A percentile compares a stretch with the other conserved stretches of the same genome.
Conservation (phyloP, 2,329 filamentous ascomycete genomes). For the Zymoseptoria ardabiliae region DNA sequence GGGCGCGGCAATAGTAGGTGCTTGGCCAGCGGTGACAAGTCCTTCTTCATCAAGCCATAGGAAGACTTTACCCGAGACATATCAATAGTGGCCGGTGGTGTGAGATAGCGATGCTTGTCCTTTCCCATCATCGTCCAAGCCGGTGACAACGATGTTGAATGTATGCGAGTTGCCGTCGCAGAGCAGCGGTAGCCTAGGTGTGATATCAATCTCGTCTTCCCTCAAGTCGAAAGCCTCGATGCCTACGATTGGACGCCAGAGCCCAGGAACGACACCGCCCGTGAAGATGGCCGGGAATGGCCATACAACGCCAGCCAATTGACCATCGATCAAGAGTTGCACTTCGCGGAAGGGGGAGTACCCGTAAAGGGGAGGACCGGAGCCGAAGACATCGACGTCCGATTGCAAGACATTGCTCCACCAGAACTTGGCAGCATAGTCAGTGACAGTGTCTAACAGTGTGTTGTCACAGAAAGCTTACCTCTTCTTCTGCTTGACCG, state of each 20-base stretch:
- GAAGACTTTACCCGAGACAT: conserved; percentile 72
- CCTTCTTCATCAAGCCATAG: conserved; percentile 56
- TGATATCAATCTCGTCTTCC: conserved; percentile 76
- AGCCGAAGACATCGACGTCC: conserved; percentile 50
- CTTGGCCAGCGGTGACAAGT: conserved; percentile 47
- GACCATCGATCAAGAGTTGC: conserved; percentile 65
- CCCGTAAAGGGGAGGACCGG: conserved; percentile 51
- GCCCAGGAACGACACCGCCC: conserved; percentile 66
- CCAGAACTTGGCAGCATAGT: conserved; percentile 52
- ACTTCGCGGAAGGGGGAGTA: conserved; percentile 71
- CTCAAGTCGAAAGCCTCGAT: conserved; percentile 71
- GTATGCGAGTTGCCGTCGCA: conserved; percentile 58
- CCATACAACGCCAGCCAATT: conserved; percentile 68
- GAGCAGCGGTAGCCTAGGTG: conserved; percentile 64
- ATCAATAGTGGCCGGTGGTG: conserved; percentile 61
- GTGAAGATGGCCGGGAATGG: conserved; percentile 79
- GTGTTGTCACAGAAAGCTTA: no score
- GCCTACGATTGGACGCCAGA: conserved; percentile 73
- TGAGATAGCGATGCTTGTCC: conserved; percentile 45
- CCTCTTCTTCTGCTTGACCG: conserved; percentile 66
- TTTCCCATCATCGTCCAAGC: conserved; percentile 51
- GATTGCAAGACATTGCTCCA: conserved; percentile 68
- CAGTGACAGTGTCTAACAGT: neutral
- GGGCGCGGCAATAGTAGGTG: conserved; percentile 31
- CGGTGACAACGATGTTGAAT: conserved; percentile 61